phyloP scores from a whole-genome alignment of 495 filamentous ascomycete species.

The Hypoxylon rickii region DNA sequence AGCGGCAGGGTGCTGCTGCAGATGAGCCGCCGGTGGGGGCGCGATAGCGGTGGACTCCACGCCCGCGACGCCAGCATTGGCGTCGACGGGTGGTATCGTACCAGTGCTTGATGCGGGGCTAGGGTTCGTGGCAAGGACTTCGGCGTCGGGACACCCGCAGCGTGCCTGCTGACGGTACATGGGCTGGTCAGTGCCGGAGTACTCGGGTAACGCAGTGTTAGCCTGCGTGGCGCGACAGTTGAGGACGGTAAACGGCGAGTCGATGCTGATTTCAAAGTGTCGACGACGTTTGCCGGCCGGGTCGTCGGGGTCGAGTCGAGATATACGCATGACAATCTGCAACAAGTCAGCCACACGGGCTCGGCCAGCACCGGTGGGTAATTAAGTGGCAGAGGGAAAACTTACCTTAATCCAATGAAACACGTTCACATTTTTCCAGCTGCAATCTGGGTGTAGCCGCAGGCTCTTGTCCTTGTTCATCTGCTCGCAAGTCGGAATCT shows the following conservation, averaged over 20 bases:
- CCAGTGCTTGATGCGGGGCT: slow-evolving; percentile 42
- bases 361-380: background rate
- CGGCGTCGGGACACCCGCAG: slow-evolving; percentile 80
- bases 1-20: slow-evolving; percentile 29
- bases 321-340: slow-evolving; percentile 95
- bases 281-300: slow-evolving; percentile 75
- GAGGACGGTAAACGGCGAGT: slow-evolving; percentile 94
- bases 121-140: slow-evolving; percentile 46
- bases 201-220: slow-evolving; percentile 87
- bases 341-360: slow-evolving; percentile 34
- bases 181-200: slow-evolving; percentile 62
- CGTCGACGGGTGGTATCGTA: slow-evolving; percentile 32
- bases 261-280: slow-evolving; percentile 98
- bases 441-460: slow-evolving; percentile 88
- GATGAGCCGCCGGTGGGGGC: slow-evolving; percentile 25
- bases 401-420: slow-evolving; percentile 99
- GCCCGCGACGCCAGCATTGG: background rate
- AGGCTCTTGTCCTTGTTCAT: slow-evolving; percentile 80
- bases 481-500: slow-evolving; percentile 87
- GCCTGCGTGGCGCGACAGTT: slow-evolving; percentile 91
- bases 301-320: slow-evolving; percentile 80
- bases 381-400: background rate
- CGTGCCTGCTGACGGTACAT: slow-evolving; percentile 55
- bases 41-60: slow-evolving; percentile 18
- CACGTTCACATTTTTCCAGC: slow-evolving; percentile 94